Evolutionary conservation across 768 basidiomycete species (phyloP).

Genomic region (Cystofilobasidium capitatum): DNA sequence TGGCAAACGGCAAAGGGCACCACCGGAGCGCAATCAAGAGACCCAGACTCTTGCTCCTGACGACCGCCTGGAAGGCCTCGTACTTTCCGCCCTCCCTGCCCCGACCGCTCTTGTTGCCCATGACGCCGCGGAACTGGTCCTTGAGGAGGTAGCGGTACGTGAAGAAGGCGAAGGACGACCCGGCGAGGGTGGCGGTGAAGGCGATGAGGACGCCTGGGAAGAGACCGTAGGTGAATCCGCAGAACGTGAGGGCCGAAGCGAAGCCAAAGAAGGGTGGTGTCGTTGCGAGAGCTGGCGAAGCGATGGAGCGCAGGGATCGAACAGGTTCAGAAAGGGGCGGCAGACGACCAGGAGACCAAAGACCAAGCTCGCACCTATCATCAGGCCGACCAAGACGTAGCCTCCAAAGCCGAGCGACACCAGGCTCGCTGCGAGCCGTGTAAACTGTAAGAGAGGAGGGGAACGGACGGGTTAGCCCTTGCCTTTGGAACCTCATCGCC

Average conservation of each 20-base stretch:
- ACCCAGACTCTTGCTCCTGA: slow-evolving; percentile 16
- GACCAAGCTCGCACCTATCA: slow-evolving; percentile 4
- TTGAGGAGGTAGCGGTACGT: slow-evolving; percentile 20
- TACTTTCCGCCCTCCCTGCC: slow-evolving; percentile 22
- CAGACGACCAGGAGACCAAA: background rate
- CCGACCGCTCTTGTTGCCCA: slow-evolving; percentile 10
- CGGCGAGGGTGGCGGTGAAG: slow-evolving; percentile 8
- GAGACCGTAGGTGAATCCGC: slow-evolving; percentile 24
- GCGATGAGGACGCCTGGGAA: slow-evolving; percentile 18
- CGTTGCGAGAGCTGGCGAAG: slow-evolving; percentile 8
- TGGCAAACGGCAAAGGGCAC: slow-evolving; percentile 27
- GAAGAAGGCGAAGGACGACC: slow-evolving; percentile 19
- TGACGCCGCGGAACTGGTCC: slow-evolving; percentile 9
- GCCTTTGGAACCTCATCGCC: too few species aligned
- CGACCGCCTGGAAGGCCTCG: slow-evolving; percentile 23
- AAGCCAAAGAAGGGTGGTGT: slow-evolving; percentile 25
- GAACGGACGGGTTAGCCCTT: too few species aligned
- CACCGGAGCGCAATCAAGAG: slow-evolving; percentile 21
- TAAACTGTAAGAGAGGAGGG: slow-evolving; percentile 6
- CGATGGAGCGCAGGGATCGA: background rate
- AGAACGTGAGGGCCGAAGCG: slow-evolving; percentile 21
- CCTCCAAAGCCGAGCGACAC: slow-evolving; percentile 11
- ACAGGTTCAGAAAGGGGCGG: background rate
- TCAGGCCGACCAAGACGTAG: slow-evolving; percentile 11
- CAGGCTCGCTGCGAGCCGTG: slow-evolving; percentile 16